These are phyloP conservation scores for Microcera coccophila DNA, from an alignment of 2,329 filamentous ascomycete species.

Conservation along the genomic window DNA sequence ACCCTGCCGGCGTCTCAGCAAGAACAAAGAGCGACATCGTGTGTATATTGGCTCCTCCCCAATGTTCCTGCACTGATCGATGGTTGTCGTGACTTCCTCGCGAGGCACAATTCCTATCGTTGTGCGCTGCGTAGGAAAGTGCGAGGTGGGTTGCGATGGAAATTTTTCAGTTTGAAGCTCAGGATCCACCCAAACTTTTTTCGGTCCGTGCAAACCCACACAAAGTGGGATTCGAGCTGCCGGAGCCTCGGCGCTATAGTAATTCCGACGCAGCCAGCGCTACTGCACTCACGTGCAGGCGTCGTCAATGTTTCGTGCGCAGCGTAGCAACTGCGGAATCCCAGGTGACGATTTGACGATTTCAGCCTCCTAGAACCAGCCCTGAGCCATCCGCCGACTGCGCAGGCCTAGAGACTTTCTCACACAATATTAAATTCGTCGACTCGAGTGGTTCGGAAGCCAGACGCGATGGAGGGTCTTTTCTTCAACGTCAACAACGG, in stretches of 20 bases:
- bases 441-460: slow-evolving; percentile 1
- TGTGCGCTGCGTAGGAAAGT: slow-evolving; percentile 34
- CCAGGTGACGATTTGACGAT: slow-evolving; percentile 24
- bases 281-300: slow-evolving; percentile 27
- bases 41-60: slow-evolving; percentile 31
- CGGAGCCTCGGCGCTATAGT: slow-evolving; percentile 25
- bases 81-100: slow-evolving; percentile 33
- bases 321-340: slow-evolving; percentile 12
- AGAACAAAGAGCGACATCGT: slow-evolving; percentile 89
- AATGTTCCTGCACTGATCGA: slow-evolving; percentile 29
- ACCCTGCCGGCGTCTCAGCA: slow-evolving; percentile 84
- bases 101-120: slow-evolving; percentile 35
- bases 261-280: slow-evolving; percentile 17
- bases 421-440: slow-evolving; percentile 5
- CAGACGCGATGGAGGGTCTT: slow-evolving; percentile 74
- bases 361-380: slow-evolving; percentile 13
- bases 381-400: slow-evolving; percentile 5
- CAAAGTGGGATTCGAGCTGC: slow-evolving; percentile 26
- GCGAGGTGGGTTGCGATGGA: slow-evolving; percentile 34
- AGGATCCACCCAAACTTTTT: slow-evolving; percentile 40
- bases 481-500: slow-evolving; percentile 94
- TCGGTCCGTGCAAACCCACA: slow-evolving; percentile 25
- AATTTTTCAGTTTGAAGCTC: slow-evolving; percentile 41
- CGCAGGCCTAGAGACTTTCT: slow-evolving; percentile 9
- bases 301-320: slow-evolving; percentile 17